Evolutionary conservation across 768 basidiomycete species (phyloP).

Genomic region (Cubamyces lactineus): DNA sequence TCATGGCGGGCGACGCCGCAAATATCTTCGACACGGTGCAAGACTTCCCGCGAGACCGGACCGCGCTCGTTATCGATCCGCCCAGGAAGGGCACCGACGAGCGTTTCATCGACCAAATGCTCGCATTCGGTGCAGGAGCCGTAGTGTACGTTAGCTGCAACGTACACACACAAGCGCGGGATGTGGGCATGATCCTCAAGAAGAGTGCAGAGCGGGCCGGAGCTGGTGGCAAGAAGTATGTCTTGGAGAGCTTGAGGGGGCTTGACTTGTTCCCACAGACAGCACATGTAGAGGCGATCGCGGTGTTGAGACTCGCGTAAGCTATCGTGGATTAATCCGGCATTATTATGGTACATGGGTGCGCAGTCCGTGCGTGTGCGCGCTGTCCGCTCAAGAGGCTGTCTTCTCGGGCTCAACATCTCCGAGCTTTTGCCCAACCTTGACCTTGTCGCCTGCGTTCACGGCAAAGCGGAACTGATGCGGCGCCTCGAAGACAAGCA

Average conservation of each 20-base stretch:
- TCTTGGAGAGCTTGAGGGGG: constrained; percentile 81
- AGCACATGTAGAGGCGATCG: constrained; percentile 77
- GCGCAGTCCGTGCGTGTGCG: neutral
- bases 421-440: constrained; percentile 84
- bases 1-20: constrained; percentile 82
- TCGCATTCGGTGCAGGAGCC: constrained; percentile 64
- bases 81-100: constrained; percentile 95
- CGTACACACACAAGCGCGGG: constrained; percentile 90
- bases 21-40: constrained; percentile 76
- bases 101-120: constrained; percentile 73
- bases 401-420: constrained; percentile 38
- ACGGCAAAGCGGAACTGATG: constrained; percentile 77
- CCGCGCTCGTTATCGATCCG: constrained; percentile 84
- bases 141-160: constrained; percentile 95
- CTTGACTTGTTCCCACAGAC: constrained; percentile 98
- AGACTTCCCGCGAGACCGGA: constrained; percentile 65
- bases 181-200: constrained; percentile 71
- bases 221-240: constrained; percentile 55
- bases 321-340: neutral
- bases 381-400: neutral
- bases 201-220: constrained; percentile 47
- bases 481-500: constrained; percentile 96
- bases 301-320: constrained; percentile 57
- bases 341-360: neutral
- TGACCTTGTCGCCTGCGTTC: constrained; percentile 79